Evolutionary conservation across 2,329 filamentous ascomycete species (phyloP), one percentile per base, ranked within the genome.

Genomic region (Penicillium polonicum): DNA sequence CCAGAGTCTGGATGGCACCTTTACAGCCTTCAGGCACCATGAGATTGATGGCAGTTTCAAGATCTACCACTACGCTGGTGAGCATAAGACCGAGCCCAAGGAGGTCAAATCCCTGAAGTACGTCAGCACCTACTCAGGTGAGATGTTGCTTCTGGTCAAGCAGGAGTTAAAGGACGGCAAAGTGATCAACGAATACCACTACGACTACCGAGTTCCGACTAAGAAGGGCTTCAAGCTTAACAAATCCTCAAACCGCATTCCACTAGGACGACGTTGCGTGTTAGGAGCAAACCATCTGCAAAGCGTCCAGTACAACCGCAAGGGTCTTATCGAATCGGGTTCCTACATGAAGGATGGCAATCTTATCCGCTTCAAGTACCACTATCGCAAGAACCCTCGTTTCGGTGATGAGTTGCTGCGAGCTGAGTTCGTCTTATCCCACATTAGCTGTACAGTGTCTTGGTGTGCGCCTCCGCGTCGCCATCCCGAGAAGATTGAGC

Each of bases 401-500:
- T 82, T 80, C 56, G 80, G 80, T 25, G 82, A 83, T 64, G 82
- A 83, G 57, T 73, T 85, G n/a, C 74, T 85, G 3, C 76, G 82
- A 48, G 82, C 81, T 0, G 82, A 84, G 59, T 84, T 82, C 60
- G 76, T 79, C 0, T 73, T 84, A 52, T 76, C 80, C 4, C 81
- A 84, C 64, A 79, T 83, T 60, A 82, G 76, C 41, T 80, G 78
- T 62, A 82, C 79, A 15, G 80, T 84, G 2, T 80, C 79, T 25
- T 84, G 82, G 82, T 81, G 78, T 62, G 79, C 79, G 31, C 80
- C 81, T 54, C 80, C 81, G 4, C 74, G 77, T 38, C 76, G 76
- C 19, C 78, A 79, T 61, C 76, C 79, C 3, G 78, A 82, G 60
- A 82, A 80, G 66, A 73, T 79, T 55, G 79, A 84, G 48, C 75